Base-by-base conservation (phyloP, 768 basidiomycete genomes). In the Dacryopinax spathularia region DNA sequence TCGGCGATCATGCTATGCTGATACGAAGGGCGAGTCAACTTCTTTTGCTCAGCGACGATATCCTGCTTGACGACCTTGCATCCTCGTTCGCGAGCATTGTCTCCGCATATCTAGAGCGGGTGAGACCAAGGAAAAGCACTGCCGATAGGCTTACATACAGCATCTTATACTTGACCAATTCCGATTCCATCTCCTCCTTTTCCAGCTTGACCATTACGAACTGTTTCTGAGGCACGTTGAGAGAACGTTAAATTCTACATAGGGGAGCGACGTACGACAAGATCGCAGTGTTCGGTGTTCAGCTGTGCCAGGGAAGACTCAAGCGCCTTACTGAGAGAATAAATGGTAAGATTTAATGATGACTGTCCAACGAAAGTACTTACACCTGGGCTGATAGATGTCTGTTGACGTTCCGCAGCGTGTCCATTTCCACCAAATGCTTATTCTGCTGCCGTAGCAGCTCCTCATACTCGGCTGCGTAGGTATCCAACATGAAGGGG, bases 401-500 rank as follows among this genome's bases (percentile, higher is more conserved):
- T 18, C 91, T 80, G 73, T 98, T 98, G 43, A 81, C 84, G 66
- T 81, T 88, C 65, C 89, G 80, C 25, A 99, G 80, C 34, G 81
- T 79, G 68, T 96, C 95, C 72, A 97, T 80, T 73, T 94, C 89
- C 25, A 81, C 74, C 0, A 87, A 85, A 74, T 95, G 91, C 64
- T 88, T 88, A 65, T 93, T 91, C 34, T 84, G 85, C 60, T 81
- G 81, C 25, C 85, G 82, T 64, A 89, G 76, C 62, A 85, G 75
- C 64, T 95, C 93, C 66, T 89, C 84, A 71, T 92, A 95, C 75
- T 96, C 93, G 62, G 85, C 88, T 33, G 86, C 82, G 71, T 90
- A 95, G 20, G 84, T 80, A 70, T 97, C 95, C 37, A 98, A 79
- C 91, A 94, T 92, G 75, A 98, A 94, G 0, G 96, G 91, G 2